Evolutionary conservation across 1,284 basidiomycete genomes (phyloP).

Genomic region (Tetrapyrgos nigripes): DNA sequence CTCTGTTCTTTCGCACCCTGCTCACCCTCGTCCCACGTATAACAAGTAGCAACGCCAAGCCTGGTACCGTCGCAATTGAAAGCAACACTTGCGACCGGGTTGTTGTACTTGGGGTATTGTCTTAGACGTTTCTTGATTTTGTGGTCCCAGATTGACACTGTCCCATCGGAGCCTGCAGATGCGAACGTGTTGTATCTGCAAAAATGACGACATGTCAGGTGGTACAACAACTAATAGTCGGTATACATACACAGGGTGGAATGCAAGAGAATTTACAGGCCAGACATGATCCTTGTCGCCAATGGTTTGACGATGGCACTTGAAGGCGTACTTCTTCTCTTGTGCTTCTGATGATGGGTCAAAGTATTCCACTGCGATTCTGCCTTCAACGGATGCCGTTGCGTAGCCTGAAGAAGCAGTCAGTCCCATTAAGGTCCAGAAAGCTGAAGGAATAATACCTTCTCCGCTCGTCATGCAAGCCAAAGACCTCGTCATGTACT

Average conservation of each 20-base stretch:
- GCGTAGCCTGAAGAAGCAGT: slow-evolving; percentile 77
- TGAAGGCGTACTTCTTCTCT: slow-evolving; percentile 97
- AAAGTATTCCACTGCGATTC: slow-evolving; percentile 98
- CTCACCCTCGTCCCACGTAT: slow-evolving; percentile 89
- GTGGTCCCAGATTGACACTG: slow-evolving; percentile 96
- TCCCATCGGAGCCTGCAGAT: slow-evolving; percentile 91
- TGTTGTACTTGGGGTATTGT: slow-evolving; percentile 83
- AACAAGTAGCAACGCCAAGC: slow-evolving; percentile 83
- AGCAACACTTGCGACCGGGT: slow-evolving; percentile 74
- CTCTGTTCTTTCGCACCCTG: slow-evolving; percentile 12
- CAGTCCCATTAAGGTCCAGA: slow-evolving; percentile 8
- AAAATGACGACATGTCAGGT: background rate
- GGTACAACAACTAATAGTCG: background rate
- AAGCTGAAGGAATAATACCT: slow-evolving; percentile 55
- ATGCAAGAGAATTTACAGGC: slow-evolving; percentile 95
- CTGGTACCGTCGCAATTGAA: slow-evolving; percentile 87
- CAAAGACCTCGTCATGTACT: slow-evolving; percentile 92
- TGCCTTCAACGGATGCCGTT: slow-evolving; percentile 92
- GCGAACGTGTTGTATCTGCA: slow-evolving; percentile 92
- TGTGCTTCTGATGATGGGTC: slow-evolving; percentile 81
- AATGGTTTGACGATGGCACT: slow-evolving; percentile 92
- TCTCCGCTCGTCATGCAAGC: slow-evolving; percentile 93
- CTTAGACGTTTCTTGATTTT: slow-evolving; percentile 94
- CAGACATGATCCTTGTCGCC: slow-evolving; percentile 98
- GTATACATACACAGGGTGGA: slow-evolving; percentile 80